Base-by-base conservation (phyloP, 805 yeast genomes). In the Schizosaccharomyces lindneri region DNA sequence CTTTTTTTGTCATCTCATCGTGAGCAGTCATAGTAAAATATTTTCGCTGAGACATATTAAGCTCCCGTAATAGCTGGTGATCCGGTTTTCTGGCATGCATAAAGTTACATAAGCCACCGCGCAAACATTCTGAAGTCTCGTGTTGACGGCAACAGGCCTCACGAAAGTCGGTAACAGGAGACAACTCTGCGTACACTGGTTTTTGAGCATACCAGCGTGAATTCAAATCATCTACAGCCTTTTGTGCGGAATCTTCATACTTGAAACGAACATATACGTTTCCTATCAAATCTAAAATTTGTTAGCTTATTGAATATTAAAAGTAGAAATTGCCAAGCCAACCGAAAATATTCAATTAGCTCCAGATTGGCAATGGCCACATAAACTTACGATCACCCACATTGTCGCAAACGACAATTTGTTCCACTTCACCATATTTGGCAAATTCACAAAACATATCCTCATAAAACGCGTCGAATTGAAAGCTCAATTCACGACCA, bases 61-160 rank as follows among this genome's bases (percentile, higher is more conserved):
- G 71, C 15, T 73, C 75, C 4, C 66, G 68, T 59, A 75, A 70
- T 36, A 82, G 68, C 15, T 70, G 73, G 5, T 67, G 67, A 1
- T 78, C 68, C 0, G 94, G 87, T 48, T 76, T 71, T 66, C 82
- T 75, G 2, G 83, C 76, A 70, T 89, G 97, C 79, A 87, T 84
- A 70, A 85, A 88, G 70, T 89, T 89, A 72, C 97, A 89, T 67
- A 79, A 78, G 41, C 82, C 85, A 1, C 88, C 90, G 68, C 97
- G 77, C n/a, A 76, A 78, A 69, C 97, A 89, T 15, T 73, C 73
- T 29, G 75, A 71, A 1, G 75, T 71, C 48, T 82, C 86, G 67
- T 83, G 83, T 55, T 84, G 84, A 51, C 86, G 75, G 68, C 97
- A 89, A 62, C 80, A 76, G 13, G 94, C 84, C 62, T 83, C 93